phyloP scores from a whole-genome alignment of 768 basidiomycete genomes.

The Baorangia bicolor region DNA sequence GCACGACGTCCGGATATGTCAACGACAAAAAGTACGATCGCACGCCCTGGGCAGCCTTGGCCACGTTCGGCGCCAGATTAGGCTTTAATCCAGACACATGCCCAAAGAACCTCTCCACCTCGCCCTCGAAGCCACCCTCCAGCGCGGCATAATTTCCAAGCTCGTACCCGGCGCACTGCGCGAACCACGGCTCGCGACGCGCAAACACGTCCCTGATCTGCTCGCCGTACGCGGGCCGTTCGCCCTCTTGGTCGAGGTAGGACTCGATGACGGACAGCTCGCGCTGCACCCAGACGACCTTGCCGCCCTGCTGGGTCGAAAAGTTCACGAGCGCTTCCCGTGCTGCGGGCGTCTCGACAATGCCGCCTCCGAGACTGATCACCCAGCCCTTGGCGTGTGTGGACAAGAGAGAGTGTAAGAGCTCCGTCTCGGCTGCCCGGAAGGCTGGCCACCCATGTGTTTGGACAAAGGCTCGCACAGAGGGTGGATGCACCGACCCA shows the following conservation, averaged over 20 bases:
- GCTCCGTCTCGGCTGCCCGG: constrained; percentile 71
- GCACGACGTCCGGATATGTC: constrained; percentile 85
- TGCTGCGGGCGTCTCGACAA: constrained; percentile 82
- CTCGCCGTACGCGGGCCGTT: constrained; percentile 88
- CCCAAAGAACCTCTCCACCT: constrained; percentile 82
- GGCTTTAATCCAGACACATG: constrained; percentile 75
- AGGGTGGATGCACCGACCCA: constrained; percentile 55
- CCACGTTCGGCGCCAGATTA: constrained; percentile 60
- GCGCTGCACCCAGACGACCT: constrained; percentile 83
- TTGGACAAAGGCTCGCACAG: constrained; percentile 76
- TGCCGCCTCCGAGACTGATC: constrained; percentile 90
- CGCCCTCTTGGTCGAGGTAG: constrained; percentile 74
- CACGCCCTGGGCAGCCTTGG: constrained; percentile 36
- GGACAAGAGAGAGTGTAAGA: constrained; percentile 65
- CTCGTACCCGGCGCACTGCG: constrained; percentile 76
- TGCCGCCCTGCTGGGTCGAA: constrained; percentile 49
- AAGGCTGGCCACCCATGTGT: constrained; percentile 87
- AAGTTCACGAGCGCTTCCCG: constrained; percentile 72
- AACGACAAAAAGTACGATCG: constrained; percentile 93
- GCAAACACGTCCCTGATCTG: constrained; percentile 79
- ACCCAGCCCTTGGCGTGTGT: constrained; percentile 59
- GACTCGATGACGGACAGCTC: constrained; percentile 77
- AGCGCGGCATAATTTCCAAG: constrained; percentile 72
- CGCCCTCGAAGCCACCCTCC: constrained; percentile 39
- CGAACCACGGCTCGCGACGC: constrained; percentile 84